phyloP scores from a whole-genome alignment of 2,329 filamentous ascomycete species.

The Myriosclerotinia scirpicola region DNA sequence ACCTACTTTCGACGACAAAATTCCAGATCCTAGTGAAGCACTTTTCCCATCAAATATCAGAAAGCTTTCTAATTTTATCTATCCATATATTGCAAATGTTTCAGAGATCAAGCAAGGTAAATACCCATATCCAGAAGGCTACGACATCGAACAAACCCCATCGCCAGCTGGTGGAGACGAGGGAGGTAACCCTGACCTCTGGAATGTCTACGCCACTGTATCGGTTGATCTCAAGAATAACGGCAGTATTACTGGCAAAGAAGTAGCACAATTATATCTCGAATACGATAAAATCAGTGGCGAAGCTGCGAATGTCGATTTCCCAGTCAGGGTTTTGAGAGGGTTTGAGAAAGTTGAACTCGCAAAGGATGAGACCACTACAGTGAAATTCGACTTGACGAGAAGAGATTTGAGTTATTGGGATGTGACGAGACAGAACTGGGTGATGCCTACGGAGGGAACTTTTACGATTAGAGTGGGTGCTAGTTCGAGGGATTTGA shows the following conservation, averaged over 20 bases:
- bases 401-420: conserved; percentile 65
- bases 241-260: conserved; percentile 51
- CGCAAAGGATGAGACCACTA: conserved; percentile 48
- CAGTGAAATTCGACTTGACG: conserved; percentile 53
- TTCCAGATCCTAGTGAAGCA: conserved; percentile 52
- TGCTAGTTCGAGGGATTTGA: conserved; percentile 42
- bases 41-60: conserved; percentile 58
- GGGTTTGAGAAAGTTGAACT: conserved; percentile 67
- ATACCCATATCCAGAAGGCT: conserved; percentile 47
- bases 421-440: conserved; percentile 61
- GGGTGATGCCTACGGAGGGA: conserved; percentile 58
- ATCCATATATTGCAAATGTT: conserved; percentile 53
- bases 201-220: conserved; percentile 55
- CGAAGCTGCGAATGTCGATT: conserved; percentile 47
- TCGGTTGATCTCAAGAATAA: conserved; percentile 59
- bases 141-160: conserved; percentile 46
- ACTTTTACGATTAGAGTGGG: conserved; percentile 46
- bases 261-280: conserved; percentile 59
- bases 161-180: conserved; percentile 64
- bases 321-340: conserved; percentile 65
- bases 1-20: conserved; percentile 50
- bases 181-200: conserved; percentile 56
- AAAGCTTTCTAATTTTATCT: conserved; percentile 63
- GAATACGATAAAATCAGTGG: conserved; percentile 41
- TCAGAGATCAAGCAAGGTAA: conserved; percentile 44